Evolutionary conservation across 2,329 filamentous ascomycete genomes (phyloP).

Genomic region (Lomentospora prolificans): DNA sequence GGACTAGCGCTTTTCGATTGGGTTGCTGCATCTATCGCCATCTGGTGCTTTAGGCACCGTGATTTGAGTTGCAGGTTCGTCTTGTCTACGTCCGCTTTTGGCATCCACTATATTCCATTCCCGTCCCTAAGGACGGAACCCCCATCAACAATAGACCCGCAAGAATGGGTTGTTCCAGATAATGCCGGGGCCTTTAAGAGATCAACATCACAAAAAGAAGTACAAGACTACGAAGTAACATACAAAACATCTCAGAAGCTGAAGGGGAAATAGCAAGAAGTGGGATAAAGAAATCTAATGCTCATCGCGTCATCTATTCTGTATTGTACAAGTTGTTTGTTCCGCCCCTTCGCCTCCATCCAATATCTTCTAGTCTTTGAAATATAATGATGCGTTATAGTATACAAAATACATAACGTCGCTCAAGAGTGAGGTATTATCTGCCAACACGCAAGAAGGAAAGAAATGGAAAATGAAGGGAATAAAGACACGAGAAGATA

Average conservation of each 20-base stretch:
- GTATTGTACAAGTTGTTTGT: constrained; percentile 1
- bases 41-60: too few relatives aligned
- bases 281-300: neutral
- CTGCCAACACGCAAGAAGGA: neutral
- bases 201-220: too few relatives aligned
- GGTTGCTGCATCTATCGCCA: too few relatives aligned
- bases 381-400: neutral
- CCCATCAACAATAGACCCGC: too few relatives aligned
- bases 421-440: neutral
- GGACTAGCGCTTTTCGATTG: too few relatives aligned
- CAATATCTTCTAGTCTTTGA: neutral
- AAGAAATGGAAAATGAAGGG: neutral
- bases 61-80: too few relatives aligned
- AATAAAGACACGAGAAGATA: too few relatives aligned
- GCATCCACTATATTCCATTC: neutral
- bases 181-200: too few relatives aligned
- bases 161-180: too few relatives aligned
- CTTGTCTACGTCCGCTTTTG: neutral
- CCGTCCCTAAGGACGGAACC: neutral
- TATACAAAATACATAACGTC: constrained; percentile 6
- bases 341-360: neutral
- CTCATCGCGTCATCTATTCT: constrained; percentile 3
- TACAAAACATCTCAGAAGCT: too few relatives aligned
- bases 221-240: too few relatives aligned
- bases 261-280: too few relatives aligned